Evolutionary conservation across 2,329 filamentous ascomycete species (phyloP).

Genomic region (Albophoma yamanashiensis): DNA sequence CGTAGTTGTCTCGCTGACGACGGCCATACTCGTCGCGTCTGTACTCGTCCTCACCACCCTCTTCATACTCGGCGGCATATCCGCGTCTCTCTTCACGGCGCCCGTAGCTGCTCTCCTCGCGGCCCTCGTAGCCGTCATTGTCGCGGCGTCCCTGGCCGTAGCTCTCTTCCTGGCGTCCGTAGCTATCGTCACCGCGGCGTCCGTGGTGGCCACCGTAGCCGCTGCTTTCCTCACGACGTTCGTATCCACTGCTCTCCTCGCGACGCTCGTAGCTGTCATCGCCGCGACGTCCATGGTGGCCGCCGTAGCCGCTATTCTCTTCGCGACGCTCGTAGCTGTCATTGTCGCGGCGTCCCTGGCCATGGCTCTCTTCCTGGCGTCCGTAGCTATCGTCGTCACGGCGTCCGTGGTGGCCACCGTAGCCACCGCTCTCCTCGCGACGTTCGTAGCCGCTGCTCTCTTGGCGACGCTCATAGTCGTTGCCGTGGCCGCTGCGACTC

Average conservation of each 20-base stretch:
- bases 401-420: neutral
- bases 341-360: neutral
- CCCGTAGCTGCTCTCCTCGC: slow-evolving; percentile 7
- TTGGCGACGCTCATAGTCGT: slow-evolving; percentile 7
- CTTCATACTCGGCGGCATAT: slow-evolving; percentile 11
- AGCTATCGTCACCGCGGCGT: neutral
- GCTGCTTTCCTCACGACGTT: slow-evolving; percentile 6
- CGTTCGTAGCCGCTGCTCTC: slow-evolving; percentile 7
- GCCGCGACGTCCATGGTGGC: neutral
- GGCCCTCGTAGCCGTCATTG: slow-evolving; percentile 8
- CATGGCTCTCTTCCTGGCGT: no score
- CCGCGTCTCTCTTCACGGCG: slow-evolving; percentile 9
- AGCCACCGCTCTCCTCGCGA: slow-evolving; percentile 4
- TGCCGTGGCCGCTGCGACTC: slow-evolving; percentile 14
- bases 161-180: slow-evolving; percentile 4
- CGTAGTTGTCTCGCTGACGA: slow-evolving; percentile 15
- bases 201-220: slow-evolving; percentile 1
- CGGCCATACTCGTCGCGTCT: slow-evolving; percentile 3
- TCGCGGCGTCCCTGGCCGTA: slow-evolving; percentile 8
- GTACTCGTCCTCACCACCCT: slow-evolving; percentile 6
- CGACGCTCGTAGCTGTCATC: slow-evolving; percentile 9
- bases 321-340: slow-evolving; percentile 7
- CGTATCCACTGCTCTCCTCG: slow-evolving; percentile 6
- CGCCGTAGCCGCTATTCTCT: neutral
- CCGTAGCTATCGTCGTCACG: slow-evolving; percentile 5